phyloP scores from a whole-genome alignment of 176 grass and related monocot genomes.

The Avena eriantha region DNA sequence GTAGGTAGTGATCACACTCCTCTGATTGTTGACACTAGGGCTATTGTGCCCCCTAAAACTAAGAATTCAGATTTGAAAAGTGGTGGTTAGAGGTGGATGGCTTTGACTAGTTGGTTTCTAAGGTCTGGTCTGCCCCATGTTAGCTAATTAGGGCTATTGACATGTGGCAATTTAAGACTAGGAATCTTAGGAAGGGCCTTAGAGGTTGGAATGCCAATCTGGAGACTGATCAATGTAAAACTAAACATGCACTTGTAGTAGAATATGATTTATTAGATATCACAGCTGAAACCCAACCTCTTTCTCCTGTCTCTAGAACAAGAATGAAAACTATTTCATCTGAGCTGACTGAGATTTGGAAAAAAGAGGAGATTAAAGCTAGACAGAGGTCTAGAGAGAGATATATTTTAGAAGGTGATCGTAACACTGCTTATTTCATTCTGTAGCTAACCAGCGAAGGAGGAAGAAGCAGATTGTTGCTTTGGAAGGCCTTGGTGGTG shows the following conservation, averaged over 20 bases:
- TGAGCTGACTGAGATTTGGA: too few species aligned
- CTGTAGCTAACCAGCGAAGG: neutral
- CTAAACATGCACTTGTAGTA: neutral
- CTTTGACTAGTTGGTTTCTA: neutral
- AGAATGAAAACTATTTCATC: neutral
- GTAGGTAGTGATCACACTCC: too few species aligned
- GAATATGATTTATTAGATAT: neutral
- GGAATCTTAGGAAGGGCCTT: neutral
- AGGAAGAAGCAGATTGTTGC: neutral
- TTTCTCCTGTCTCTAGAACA: neutral
- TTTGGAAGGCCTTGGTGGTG: too few species aligned
- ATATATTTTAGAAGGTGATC: too few species aligned
- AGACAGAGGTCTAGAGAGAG: too few species aligned
- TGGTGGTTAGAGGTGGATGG: neutral
- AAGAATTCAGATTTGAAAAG: neutral
- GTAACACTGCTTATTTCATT: neutral
- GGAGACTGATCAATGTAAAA: too few species aligned
- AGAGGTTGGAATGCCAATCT: neutral
- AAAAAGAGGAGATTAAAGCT: too few species aligned
- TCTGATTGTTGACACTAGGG: too few species aligned
- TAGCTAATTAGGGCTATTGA: neutral
- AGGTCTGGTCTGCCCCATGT: neutral
- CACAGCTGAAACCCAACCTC: neutral
- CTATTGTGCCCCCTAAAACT: too few species aligned
- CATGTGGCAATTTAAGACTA: neutral